Percentiles rank a stretch among this genome's conserved stretches.
Evolutionary conservation across 2,329 filamentous ascomycete species (phyloP).

Genomic region (Colletotrichum magnum): DNA sequence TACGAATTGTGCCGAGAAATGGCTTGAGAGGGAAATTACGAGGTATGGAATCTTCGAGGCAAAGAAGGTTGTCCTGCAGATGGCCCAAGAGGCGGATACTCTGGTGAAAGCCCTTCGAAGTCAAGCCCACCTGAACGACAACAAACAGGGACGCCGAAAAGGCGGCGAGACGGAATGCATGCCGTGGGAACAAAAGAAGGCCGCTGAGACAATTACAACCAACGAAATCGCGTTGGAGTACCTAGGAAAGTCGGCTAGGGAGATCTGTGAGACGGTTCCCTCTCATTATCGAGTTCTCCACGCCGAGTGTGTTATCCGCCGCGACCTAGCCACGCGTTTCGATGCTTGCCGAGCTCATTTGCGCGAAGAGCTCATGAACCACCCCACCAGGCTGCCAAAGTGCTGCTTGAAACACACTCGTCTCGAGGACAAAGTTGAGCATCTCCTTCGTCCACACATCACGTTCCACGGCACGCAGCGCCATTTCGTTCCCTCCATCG

Average conservation of each 20-base stretch:
- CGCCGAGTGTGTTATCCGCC: conserved; percentile 55
- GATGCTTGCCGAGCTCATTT: conserved; percentile 46
- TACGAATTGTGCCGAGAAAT: conserved; percentile 44
- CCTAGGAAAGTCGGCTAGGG: conserved; percentile 49
- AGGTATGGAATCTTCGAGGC: conserved; percentile 45
- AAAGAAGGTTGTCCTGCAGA: conserved; percentile 38
- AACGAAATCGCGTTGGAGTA: conserved; percentile 49
- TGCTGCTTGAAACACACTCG: conserved; percentile 32
- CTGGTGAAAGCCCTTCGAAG: conserved; percentile 38
- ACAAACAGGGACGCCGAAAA: background rate
- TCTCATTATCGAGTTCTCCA: conserved; percentile 53
- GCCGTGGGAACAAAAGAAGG: conserved; percentile 34
- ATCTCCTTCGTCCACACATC: conserved; percentile 52
- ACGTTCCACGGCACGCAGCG: conserved; percentile 59
- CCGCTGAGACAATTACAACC: conserved; percentile 28
- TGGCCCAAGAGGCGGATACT: conserved; percentile 14
- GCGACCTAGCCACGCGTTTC: conserved; percentile 50
- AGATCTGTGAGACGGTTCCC: conserved; percentile 51
- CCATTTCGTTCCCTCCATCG: conserved; percentile 55
- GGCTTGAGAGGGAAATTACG: conserved; percentile 42
- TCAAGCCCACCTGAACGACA: background rate
- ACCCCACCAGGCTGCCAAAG: conserved; percentile 11
- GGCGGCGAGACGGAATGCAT: conserved; percentile 19
- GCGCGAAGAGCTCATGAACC: conserved; percentile 43
- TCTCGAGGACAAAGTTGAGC: conserved; percentile 51